Percentiles rank a stretch among this genome's conserved stretches.
phyloP scores from a whole-genome alignment of 2,329 filamentous ascomycete genomes.

The Sporothrix luriei region DNA sequence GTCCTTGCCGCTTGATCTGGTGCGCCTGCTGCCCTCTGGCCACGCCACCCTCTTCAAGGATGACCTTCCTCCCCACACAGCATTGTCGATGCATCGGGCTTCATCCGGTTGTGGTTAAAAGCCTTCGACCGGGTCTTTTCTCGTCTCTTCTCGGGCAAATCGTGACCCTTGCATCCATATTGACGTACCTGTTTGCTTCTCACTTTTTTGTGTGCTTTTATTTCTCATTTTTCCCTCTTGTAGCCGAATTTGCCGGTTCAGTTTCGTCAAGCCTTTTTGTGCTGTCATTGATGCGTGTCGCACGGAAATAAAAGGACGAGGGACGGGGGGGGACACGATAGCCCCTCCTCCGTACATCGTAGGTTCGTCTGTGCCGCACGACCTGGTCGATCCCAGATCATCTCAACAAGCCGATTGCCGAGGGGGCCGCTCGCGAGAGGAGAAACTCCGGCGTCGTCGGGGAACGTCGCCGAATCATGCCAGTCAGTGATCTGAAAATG shows the following conservation, averaged over 20 bases:
- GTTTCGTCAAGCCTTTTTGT: not conserved
- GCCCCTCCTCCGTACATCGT: no score
- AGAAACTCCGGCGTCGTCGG: conserved; percentile 1
- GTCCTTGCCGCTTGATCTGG: not conserved
- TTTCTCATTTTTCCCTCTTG: not conserved
- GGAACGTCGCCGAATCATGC: conserved; percentile 2
- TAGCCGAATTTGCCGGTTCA: not conserved
- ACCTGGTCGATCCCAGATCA: conserved; percentile 14
- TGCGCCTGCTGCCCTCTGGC: not conserved
- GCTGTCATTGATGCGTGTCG: not conserved
- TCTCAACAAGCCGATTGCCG: conserved; percentile 6
- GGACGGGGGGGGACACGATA: not conserved
- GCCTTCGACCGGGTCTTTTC: not conserved
- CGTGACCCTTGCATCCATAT: conserved; percentile 4
- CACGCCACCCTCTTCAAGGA: not conserved
- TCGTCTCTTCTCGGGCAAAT: not conserved
- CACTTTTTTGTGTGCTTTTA: not conserved
- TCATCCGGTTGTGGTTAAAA: not conserved
- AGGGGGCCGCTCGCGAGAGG: not conserved
- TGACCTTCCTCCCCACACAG: not conserved
- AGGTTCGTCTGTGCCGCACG: conserved; percentile 10
- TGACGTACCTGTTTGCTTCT: not conserved
- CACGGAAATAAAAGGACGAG: not conserved
- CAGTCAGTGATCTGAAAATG: not conserved
- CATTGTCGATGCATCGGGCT: conserved; percentile 1